These are phyloP conservation scores for Sugiyamaella marilandica DNA, from an alignment of 805 yeast genomes.

Conservation along the genomic window DNA sequence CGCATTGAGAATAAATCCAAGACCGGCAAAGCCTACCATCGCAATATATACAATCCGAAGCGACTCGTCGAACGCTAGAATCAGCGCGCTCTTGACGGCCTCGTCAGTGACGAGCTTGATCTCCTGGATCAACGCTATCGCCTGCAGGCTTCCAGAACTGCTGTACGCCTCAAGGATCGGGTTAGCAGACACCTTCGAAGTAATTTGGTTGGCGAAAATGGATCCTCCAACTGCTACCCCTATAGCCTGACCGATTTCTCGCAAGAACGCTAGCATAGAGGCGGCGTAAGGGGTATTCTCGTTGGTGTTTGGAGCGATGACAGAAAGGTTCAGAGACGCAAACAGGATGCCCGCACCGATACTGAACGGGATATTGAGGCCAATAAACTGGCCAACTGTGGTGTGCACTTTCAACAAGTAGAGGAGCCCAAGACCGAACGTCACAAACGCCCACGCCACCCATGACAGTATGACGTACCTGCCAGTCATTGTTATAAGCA, in stretches of 20 bases:
- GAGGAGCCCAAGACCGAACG: conserved; percentile 44
- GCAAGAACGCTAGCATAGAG: conserved; percentile 28
- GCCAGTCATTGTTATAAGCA: conserved; percentile 36
- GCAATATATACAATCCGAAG: conserved; percentile 21
- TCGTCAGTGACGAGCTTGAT: conserved; percentile 17
- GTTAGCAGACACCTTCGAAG: neutral
- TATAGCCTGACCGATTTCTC: conserved; percentile 29
- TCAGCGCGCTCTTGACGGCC: conserved; percentile 12
- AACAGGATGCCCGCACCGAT: conserved; percentile 44
- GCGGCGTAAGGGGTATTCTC: conserved; percentile 29
- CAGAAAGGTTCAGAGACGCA: conserved; percentile 35
- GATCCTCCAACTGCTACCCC: conserved; percentile 35
- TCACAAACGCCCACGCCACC: conserved; percentile 35
- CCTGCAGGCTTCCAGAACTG: conserved; percentile 18
- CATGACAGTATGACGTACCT: conserved; percentile 39
- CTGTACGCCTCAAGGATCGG: conserved; percentile 6
- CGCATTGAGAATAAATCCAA: conserved; percentile 19
- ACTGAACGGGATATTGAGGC: conserved; percentile 43
- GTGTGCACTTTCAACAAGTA: conserved; percentile 35
- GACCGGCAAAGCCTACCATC: conserved; percentile 20
- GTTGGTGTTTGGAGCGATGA: conserved; percentile 29
- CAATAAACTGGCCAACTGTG: conserved; percentile 36
- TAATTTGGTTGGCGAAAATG: conserved; percentile 23
- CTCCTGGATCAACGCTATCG: conserved; percentile 20
- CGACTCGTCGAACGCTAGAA: conserved; percentile 19